Evolutionary conservation across 2,329 filamentous ascomycete species (phyloP).

Genomic region (Neophaeococcomyces aloes): DNA sequence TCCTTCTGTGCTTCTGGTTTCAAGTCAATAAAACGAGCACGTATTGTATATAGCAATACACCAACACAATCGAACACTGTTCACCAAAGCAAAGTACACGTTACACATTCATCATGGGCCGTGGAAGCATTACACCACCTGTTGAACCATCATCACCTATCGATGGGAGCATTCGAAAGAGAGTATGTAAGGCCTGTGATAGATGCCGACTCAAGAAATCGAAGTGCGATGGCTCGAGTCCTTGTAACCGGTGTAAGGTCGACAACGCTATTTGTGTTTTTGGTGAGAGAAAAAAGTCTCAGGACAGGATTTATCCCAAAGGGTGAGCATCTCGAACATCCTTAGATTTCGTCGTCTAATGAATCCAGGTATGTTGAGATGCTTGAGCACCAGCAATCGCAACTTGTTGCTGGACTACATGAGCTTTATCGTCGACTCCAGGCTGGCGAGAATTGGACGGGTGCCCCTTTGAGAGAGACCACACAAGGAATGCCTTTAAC

Average conservation of each 20-base stretch:
- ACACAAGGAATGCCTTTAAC: slow-evolving; percentile 49
- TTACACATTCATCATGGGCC: slow-evolving; percentile 1
- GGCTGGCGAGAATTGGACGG: slow-evolving; percentile 46
- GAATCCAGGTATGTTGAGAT: slow-evolving; percentile 50
- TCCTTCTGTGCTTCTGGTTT: too few relatives aligned
- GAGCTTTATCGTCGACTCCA: slow-evolving; percentile 47
- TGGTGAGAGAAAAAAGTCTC: slow-evolving; percentile 54
- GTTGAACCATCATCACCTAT: slow-evolving; percentile 19
- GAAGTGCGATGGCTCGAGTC: slow-evolving; percentile 55
- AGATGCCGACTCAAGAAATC: slow-evolving; percentile 57
- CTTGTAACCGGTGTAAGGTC: slow-evolving; percentile 51
- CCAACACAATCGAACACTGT: too few relatives aligned
- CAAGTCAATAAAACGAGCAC: too few relatives aligned
- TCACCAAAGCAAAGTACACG: too few relatives aligned
- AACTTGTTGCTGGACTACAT: slow-evolving; percentile 51
- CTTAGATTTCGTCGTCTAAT: slow-evolving; percentile 1
- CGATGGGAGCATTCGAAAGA: slow-evolving; percentile 38
- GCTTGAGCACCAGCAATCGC: slow-evolving; percentile 55
- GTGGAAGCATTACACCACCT: slow-evolving; percentile 20
- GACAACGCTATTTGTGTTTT: slow-evolving; percentile 57
- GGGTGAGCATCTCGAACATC: slow-evolving; percentile 37
- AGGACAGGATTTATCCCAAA: slow-evolving; percentile 60
- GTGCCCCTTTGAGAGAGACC: slow-evolving; percentile 41
- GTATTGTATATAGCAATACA: too few relatives aligned
- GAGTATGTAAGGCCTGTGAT: slow-evolving; percentile 58